Evolutionary conservation across 495 filamentous ascomycete genomes (phyloP).

Genomic region (Aspergillus affinis): DNA sequence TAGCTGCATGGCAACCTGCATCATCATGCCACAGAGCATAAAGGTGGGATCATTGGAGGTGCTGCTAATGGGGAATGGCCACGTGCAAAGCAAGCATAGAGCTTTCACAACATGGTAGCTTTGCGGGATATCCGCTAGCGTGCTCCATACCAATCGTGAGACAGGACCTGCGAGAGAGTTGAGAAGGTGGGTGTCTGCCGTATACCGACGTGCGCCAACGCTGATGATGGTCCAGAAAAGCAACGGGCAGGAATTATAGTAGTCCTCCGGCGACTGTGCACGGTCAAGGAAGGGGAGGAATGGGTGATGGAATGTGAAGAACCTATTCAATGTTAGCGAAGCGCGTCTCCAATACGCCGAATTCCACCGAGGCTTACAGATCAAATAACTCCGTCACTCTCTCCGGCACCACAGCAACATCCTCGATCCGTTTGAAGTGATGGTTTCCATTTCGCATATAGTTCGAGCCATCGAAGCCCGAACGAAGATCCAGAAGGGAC

Average conservation of each 20-base stretch:
- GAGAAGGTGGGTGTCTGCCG: slow-evolving; percentile 62
- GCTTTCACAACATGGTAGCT: slow-evolving; percentile 91
- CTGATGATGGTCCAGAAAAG: slow-evolving; percentile 88
- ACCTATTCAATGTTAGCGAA: slow-evolving; percentile 38
- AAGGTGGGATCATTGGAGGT: slow-evolving; percentile 87
- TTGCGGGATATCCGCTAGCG: slow-evolving; percentile 77
- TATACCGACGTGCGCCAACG: slow-evolving; percentile 75
- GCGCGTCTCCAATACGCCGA: neutral
- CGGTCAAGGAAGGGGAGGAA: slow-evolving; percentile 81
- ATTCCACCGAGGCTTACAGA: slow-evolving; percentile 45
- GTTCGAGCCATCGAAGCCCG: slow-evolving; percentile 50
- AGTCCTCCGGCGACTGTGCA: slow-evolving; percentile 68
- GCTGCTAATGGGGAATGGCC: slow-evolving; percentile 85
- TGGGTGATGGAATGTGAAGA: slow-evolving; percentile 79
- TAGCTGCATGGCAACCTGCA: slow-evolving; percentile 88
- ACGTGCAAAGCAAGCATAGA: slow-evolving; percentile 82
- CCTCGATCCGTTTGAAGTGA: slow-evolving; percentile 59
- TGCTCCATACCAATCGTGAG: slow-evolving; percentile 76
- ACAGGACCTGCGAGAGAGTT: slow-evolving; percentile 69
- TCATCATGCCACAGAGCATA: slow-evolving; percentile 87
- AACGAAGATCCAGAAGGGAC: slow-evolving; percentile 71
- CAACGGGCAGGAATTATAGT: slow-evolving; percentile 68
- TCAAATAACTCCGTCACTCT: slow-evolving; percentile 73
- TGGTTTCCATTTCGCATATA: slow-evolving; percentile 47
- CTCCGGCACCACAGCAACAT: slow-evolving; percentile 71